Evolutionary conservation across 371 early-diverging fungal genomes (phyloP).

Genomic region (Mucor plumbeus): DNA sequence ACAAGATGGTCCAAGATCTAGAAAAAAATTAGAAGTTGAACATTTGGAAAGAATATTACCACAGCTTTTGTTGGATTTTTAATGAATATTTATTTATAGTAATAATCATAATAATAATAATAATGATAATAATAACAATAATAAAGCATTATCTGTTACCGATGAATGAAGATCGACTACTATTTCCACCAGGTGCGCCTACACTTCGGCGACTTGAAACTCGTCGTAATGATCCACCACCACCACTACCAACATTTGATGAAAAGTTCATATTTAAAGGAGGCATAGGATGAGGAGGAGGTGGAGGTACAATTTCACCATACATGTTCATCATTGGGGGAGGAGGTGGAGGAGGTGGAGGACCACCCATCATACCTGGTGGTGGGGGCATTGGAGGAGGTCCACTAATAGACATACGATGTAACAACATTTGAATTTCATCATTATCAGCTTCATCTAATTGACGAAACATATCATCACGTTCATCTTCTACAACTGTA

Average conservation of each 20-base stretch:
- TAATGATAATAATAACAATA: too few species aligned
- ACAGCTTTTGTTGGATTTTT: constrained; percentile 38
- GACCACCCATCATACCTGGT: constrained; percentile 13
- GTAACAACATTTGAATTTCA: constrained; percentile 12
- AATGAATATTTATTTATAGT: neutral
- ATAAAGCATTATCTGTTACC: constrained; percentile 11
- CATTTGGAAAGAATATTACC: constrained; percentile 32
- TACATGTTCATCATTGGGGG: constrained; percentile 4
- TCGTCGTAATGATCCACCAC: constrained; percentile 10
- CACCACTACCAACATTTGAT: neutral
- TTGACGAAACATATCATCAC: neutral
- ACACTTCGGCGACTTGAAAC: constrained; percentile 24
- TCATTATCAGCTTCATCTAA: constrained; percentile 12
- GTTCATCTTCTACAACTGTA: neutral
- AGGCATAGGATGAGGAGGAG: neutral
- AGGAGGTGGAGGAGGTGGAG: constrained; percentile 15
- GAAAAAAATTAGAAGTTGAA: constrained; percentile 15
- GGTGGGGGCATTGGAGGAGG: constrained; percentile 14
- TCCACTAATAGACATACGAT: constrained; percentile 18
- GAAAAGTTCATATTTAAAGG: neutral
- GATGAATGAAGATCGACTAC: constrained; percentile 14
- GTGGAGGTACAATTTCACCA: constrained; percentile 3
- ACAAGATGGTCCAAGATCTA: neutral
- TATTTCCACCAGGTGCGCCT: constrained; percentile 10
- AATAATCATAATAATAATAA: constrained; percentile 7